Percentiles rank a stretch among this genome's conserved stretches.
Conservation (phyloP, 2,329 filamentous ascomycete genomes). For the Stylonectria norvegica region DNA sequence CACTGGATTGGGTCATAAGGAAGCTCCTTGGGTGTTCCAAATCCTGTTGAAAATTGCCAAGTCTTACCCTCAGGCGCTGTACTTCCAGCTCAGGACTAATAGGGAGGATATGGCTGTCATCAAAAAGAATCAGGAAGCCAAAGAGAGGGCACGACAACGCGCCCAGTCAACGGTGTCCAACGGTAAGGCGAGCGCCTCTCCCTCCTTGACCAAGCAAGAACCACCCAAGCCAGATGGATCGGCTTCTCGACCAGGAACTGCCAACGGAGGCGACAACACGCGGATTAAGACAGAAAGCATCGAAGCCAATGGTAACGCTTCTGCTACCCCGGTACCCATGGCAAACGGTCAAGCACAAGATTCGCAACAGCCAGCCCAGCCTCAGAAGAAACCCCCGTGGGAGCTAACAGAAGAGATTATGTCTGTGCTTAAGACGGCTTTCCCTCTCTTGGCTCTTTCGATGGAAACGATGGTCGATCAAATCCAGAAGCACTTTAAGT, state of each 20-base stretch:
- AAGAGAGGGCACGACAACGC: conserved; percentile 58
- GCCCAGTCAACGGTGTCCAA: conserved; percentile 44
- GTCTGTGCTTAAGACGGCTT: conserved; percentile 92
- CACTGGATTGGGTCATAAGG: conserved; percentile 85
- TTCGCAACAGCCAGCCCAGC: conserved; percentile 17
- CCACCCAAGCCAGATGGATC: conserved; percentile 35
- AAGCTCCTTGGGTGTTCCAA: conserved; percentile 79
- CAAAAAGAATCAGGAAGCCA: conserved; percentile 81
- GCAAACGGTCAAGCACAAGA: conserved; percentile 16
- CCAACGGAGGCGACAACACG: conserved; percentile 42
- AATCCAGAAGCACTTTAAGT: conserved; percentile 99
- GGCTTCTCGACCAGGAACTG: conserved; percentile 49
- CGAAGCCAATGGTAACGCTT: conserved; percentile 31
- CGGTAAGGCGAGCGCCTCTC: conserved; percentile 45
- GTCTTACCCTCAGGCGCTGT: conserved; percentile 89
- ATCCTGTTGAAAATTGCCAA: conserved; percentile 94
- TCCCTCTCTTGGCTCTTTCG: conserved; percentile 88
- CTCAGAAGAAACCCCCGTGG: conserved; percentile 79
- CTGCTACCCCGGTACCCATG: conserved; percentile 25
- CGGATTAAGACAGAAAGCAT: conserved; percentile 44
- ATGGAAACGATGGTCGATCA: conserved; percentile 99
- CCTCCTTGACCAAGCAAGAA: conserved; percentile 53
- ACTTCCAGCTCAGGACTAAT: conserved; percentile 91
- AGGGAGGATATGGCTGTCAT: conserved; percentile 91
- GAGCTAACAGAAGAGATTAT: conserved; percentile 95